A percentile compares a stretch with the other conserved stretches of the same genome.
These are phyloP conservation scores for Mercurialis annua DNA, from an alignment of 345 rosid species.

Conservation along the genomic window DNA sequence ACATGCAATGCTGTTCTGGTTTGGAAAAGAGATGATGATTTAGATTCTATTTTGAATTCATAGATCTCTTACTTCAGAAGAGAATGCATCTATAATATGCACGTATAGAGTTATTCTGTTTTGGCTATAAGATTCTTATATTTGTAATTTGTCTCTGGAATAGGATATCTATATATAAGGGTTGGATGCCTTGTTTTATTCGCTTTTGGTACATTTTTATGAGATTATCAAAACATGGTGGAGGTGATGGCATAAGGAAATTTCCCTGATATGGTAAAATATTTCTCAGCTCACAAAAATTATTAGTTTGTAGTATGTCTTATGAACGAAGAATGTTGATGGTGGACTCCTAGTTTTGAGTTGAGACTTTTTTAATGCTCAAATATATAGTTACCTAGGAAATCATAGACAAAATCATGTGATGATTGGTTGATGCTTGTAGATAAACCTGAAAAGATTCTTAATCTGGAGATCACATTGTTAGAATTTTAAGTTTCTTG, in stretches of 20 bases:
- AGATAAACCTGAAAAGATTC: neutral
- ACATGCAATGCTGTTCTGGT: neutral
- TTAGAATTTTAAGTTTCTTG: conserved; percentile 1
- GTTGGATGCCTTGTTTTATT: neutral
- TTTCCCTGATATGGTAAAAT: neutral
- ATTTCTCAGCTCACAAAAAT: neutral
- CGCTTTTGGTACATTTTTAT: neutral
- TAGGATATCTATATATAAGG: neutral
- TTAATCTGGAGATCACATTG: neutral
- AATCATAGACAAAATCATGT: neutral
- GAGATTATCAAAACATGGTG: neutral
- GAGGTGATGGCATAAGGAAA: neutral
- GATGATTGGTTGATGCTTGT: neutral
- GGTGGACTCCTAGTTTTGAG: neutral
- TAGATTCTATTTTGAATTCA: neutral
- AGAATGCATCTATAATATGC: neutral
- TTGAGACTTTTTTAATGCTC: neutral
- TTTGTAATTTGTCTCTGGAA: neutral
- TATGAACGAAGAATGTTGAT: neutral
- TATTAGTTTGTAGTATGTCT: neutral
- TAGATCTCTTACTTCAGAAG: neutral
- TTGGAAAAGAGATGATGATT: neutral
- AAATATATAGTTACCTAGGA: neutral
- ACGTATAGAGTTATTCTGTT: neutral
- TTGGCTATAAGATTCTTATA: neutral